A percentile compares a stretch with the other conserved stretches of the same genome.
phyloP scores from a whole-genome alignment of 2,329 filamentous ascomycete genomes.

The Xylariaceae sp. region DNA sequence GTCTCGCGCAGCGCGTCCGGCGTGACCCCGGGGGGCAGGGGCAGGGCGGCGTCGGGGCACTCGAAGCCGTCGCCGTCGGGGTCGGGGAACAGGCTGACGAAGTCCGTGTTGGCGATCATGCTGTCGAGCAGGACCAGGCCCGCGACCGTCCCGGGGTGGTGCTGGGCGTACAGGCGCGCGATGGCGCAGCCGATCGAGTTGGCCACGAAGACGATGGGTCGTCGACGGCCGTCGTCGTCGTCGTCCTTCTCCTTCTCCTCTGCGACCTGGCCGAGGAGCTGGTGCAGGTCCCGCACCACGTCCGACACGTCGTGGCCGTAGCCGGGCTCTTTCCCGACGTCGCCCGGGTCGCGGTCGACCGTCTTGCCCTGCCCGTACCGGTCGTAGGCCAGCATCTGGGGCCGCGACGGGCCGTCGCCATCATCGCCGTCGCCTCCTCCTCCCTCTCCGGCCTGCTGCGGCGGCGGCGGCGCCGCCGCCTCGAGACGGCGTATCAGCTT shows the following conservation, averaged over 20 bases:
- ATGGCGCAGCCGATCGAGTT: constrained; percentile 48
- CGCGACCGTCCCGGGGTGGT: constrained; percentile 35
- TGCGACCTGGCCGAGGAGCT: constrained; percentile 23
- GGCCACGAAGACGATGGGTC: constrained; percentile 36
- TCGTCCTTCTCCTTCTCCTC: constrained; percentile 12
- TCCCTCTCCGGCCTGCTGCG: neutral
- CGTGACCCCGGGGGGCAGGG: constrained; percentile 32
- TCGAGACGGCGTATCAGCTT: constrained; percentile 10
- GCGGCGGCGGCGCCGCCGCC: neutral
- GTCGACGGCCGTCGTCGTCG: constrained; percentile 1
- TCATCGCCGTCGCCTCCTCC: no score
- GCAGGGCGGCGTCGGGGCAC: no score
- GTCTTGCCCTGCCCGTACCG: constrained; percentile 47
- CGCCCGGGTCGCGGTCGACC: constrained; percentile 35
- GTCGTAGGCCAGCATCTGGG: constrained; percentile 45
- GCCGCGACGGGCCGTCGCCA: constrained; percentile 11
- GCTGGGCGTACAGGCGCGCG: constrained; percentile 41
- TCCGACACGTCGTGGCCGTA: constrained; percentile 41
- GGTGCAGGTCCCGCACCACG: constrained; percentile 35
- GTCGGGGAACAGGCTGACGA: constrained; percentile 47
- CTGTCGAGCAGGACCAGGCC: constrained; percentile 48
- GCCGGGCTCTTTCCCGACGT: constrained; percentile 34
- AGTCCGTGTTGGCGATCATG: constrained; percentile 50
- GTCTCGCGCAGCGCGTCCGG: constrained; percentile 25
- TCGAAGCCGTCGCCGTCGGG: constrained; percentile 42